Conservation (phyloP, 768 basidiomycete species). For the Rhodotorula graminis region DNA sequence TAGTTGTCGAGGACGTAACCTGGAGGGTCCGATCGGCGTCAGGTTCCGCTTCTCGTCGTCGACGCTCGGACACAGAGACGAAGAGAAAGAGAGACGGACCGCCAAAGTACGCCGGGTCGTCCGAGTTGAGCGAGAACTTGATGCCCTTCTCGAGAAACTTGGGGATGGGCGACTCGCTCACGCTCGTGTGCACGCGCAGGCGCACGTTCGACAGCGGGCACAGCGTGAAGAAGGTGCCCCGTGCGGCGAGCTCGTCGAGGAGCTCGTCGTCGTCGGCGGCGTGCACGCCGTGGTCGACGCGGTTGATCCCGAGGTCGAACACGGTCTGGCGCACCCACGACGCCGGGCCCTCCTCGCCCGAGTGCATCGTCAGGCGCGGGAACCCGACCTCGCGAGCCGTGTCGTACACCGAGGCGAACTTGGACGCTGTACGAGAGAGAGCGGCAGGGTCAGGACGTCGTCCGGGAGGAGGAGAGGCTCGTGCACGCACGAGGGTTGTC, state of each 20-base stretch:
- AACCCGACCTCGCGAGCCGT: conserved; percentile 31
- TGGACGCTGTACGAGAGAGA: conserved; percentile 19
- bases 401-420: conserved; percentile 33
- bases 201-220: conserved; percentile 41
- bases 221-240: conserved; percentile 35
- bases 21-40: neutral
- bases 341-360: conserved; percentile 42
- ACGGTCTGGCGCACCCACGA: conserved; percentile 27
- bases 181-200: conserved; percentile 18
- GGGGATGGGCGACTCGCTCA: conserved; percentile 38
- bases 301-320: conserved; percentile 27
- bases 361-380: conserved; percentile 37
- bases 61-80: no score
- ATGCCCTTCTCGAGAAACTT: conserved; percentile 36
- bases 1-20: conserved; percentile 39
- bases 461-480: neutral
- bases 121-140: conserved; percentile 40
- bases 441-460: neutral
- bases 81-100: neutral
- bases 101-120: conserved; percentile 41
- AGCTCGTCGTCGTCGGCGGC: conserved; percentile 35
- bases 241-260: conserved; percentile 27
- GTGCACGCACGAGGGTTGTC: conserved; percentile 21
- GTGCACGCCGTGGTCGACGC: conserved; percentile 41
- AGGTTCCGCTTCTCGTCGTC: no score